Percentiles rank a stretch among this genome's conserved stretches.
Conservation (phyloP, 805 yeast species). For the Saccharomycopsis schoenii region DNA sequence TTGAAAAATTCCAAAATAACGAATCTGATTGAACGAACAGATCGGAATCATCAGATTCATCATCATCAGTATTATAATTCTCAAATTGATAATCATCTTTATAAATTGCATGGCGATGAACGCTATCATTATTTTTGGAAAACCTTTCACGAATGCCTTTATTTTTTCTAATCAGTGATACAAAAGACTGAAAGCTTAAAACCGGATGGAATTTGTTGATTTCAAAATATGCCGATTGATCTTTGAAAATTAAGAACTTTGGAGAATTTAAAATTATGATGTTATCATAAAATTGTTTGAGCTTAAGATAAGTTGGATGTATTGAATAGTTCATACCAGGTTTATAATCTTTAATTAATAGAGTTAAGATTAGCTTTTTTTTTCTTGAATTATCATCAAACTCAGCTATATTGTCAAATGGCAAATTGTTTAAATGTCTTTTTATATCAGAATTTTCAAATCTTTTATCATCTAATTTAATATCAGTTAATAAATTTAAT, state of each 20-base stretch:
- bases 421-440: background rate
- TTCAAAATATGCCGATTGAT: conserved; percentile 13
- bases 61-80: conserved; percentile 4
- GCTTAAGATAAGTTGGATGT: background rate
- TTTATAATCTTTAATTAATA: background rate
- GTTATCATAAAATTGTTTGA: background rate
- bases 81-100: conserved; percentile 5
- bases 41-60: conserved; percentile 1
- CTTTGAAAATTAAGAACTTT: conserved; percentile 5
- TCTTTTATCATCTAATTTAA: background rate
- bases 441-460: background rate
- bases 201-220: conserved; percentile 8
- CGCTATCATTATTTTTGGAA: background rate
- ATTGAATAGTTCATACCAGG: background rate
- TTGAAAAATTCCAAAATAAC: background rate
- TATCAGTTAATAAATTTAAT: background rate
- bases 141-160: background rate
- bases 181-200: conserved; percentile 2
- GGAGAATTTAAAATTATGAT: background rate
- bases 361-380: background rate
- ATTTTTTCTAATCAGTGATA: conserved; percentile 1
- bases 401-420: background rate
- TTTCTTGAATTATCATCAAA: background rate
- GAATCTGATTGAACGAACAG: background rate
- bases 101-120: background rate